Evolutionary conservation across 148 eudicot species (phyloP), one percentile per base, ranked within the genome.

Genomic region (Chenopodium quinoa): DNA sequence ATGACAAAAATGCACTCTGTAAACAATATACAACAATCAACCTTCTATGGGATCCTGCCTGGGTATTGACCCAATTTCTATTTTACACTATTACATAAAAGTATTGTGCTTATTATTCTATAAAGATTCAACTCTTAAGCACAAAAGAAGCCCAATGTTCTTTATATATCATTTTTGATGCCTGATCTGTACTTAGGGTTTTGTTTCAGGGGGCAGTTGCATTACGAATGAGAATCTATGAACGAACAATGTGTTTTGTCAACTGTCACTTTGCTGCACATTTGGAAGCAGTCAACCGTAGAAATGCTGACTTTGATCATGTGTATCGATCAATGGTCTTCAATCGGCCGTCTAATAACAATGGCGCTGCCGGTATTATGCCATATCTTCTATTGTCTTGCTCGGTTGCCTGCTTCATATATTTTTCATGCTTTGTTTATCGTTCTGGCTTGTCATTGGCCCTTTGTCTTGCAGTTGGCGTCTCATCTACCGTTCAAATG

Each of bases 181-280:
- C 72, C 85, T 89, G 75, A 84, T 71, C 47, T 69, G 84, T 82
- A 80, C 85, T 54, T 81, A 78, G 78, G 81, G 78, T 69, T 70
- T 83, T 72, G 27, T 60, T 81, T 78, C 98, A 97, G 99, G 99
- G 99, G 82, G 99, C 97, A 71, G 99, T 97, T 87, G 97, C 95
- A 75, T 86, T 97, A 85, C 91, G 95, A 88, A 91, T 97, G 95
- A 92, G 97, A 88, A 88, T 97, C 10, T 92, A 89, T 85, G 95
- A 86, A 81, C 88, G 98, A 80, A 87, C 82, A 76, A 84, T 97
- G 87, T 97, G 99, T 86, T 97, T 97, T 85, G 97, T 97, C 76
- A 97, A 94, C 83, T 92, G 99, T 85, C 99, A 97, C 86, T 97
- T 97, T 89, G 99, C 99, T 83, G 98, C 99, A 64, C 98, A 97